phyloP scores from a whole-genome alignment of 305 asterid genomes.

The Fraxinus velutina region DNA sequence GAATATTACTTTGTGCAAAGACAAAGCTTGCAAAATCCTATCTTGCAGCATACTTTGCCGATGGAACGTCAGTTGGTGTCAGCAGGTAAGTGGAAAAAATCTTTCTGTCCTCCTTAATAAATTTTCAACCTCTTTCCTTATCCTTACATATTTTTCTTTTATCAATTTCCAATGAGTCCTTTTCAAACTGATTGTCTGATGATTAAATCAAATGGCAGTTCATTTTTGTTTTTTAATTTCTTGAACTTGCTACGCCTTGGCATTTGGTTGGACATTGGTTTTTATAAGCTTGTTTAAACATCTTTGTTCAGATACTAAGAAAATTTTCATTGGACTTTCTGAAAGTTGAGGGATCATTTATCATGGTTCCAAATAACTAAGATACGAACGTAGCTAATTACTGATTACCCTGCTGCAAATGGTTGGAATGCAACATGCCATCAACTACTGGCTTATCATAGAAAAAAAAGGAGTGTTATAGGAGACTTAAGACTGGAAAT shows the following conservation, averaged over 20 bases:
- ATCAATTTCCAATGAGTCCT: background rate
- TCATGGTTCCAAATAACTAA: background rate
- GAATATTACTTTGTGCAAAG: constrained; percentile 91
- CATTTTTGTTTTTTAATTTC: background rate
- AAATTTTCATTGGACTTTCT: background rate
- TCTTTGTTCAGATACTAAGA: background rate
- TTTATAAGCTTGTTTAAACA: background rate
- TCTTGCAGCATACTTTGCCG: constrained; percentile 83
- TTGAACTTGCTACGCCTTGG: background rate
- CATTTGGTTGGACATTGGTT: background rate
- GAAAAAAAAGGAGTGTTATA: background rate
- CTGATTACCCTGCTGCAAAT: background rate
- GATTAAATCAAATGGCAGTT: background rate
- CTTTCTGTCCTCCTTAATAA: background rate
- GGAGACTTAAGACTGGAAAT: background rate
- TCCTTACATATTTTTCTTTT: background rate
- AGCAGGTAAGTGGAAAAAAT: constrained; percentile 38
- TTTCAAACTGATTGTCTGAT: background rate
- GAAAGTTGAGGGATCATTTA: constrained; percentile 1
- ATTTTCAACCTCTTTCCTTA: background rate
- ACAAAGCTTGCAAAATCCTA: constrained; percentile 73
- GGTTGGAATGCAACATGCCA: background rate
- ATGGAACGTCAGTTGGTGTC: constrained; percentile 63
- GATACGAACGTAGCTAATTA: background rate
- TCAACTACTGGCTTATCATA: background rate